phyloP scores from a whole-genome alignment of 1,139 yeast genomes.

The Arxiozyma heterogenica region DNA sequence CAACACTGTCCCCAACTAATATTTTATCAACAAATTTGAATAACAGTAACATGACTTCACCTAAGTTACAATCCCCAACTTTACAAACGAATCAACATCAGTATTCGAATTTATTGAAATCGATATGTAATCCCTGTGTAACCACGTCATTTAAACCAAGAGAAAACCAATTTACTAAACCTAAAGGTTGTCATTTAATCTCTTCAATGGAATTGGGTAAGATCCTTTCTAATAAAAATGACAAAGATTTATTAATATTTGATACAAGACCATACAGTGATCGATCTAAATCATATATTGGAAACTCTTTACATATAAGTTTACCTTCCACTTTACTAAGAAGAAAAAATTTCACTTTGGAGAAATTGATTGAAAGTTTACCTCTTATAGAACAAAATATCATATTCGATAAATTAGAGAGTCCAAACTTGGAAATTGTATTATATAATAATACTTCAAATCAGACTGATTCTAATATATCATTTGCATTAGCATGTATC shows the following conservation, averaged over 20 bases:
- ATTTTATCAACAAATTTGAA: background rate
- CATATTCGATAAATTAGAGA: slow-evolving; percentile 16
- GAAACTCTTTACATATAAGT: slow-evolving; percentile 57
- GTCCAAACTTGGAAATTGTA: slow-evolving; percentile 21
- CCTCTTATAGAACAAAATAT: slow-evolving; percentile 32
- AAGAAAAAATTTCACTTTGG: slow-evolving; percentile 53
- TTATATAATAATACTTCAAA: slow-evolving; percentile 32
- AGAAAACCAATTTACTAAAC: slow-evolving; percentile 15
- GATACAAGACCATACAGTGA: slow-evolving; percentile 70
- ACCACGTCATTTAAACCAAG: background rate
- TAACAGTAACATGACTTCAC: background rate
- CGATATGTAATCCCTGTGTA: background rate
- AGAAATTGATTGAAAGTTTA: slow-evolving; percentile 34
- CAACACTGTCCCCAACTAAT: background rate
- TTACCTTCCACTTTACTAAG: slow-evolving; percentile 71
- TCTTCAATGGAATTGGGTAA: slow-evolving; percentile 18
- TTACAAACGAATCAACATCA: background rate
- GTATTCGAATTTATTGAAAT: slow-evolving; percentile 1
- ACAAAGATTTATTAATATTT: slow-evolving; percentile 34
- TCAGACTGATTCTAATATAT: slow-evolving; percentile 25
- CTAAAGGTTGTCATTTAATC: slow-evolving; percentile 15
- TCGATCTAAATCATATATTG: slow-evolving; percentile 43
- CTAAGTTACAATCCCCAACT: background rate
- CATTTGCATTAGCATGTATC: slow-evolving; percentile 39
- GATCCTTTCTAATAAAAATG: slow-evolving; percentile 6